phyloP scores from a whole-genome alignment of 352 stramenopile genomes.

The Phytophthora hybrid region DNA sequence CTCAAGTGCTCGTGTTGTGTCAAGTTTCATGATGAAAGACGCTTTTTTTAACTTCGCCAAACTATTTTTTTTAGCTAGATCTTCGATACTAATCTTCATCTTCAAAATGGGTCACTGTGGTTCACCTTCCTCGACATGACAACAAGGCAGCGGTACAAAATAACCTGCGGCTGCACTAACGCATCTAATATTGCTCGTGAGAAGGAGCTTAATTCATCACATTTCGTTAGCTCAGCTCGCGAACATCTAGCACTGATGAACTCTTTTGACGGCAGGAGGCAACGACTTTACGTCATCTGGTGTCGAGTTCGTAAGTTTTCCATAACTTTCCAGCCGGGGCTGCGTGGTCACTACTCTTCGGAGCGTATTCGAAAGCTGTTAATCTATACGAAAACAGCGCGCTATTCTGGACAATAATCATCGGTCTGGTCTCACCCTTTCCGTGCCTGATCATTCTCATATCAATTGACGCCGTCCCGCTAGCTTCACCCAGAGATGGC shows the following conservation, averaged over 20 bases:
- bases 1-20: too few relatives aligned
- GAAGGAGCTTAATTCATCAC: background rate
- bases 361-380: conserved; percentile 14
- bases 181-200: background rate
- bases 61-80: too few relatives aligned
- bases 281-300: background rate
- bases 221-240: background rate
- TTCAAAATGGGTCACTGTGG: background rate
- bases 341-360: conserved; percentile 47
- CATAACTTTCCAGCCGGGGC: conserved; percentile 36
- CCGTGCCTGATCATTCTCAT: conserved; percentile 35
- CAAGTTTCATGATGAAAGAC: too few relatives aligned
- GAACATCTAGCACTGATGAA: background rate
- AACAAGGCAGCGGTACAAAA: background rate
- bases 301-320: conserved; percentile 3
- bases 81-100: too few relatives aligned
- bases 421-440: conserved; percentile 32
- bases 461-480: conserved; percentile 4
- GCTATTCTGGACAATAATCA: background rate
- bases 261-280: background rate
- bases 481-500: conserved; percentile 12
- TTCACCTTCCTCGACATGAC: background rate
- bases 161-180: background rate
- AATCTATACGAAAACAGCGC: background rate
- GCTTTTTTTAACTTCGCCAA: too few relatives aligned